Base-by-base conservation (phyloP, 2,329 filamentous ascomycete species). In the Aspergillus sp. region DNA sequence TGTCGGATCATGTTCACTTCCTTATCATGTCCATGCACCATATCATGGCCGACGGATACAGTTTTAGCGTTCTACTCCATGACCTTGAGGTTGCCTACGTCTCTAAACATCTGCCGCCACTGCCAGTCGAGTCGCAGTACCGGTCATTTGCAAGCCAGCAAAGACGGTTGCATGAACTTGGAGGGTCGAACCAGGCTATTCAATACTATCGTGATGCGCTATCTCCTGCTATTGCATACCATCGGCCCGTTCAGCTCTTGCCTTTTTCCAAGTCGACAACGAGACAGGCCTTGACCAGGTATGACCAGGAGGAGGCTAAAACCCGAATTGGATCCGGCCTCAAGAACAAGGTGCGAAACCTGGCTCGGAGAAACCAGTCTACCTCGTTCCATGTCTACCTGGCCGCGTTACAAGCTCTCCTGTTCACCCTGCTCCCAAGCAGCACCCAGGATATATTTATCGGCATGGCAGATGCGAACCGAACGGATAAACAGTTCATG, bases 371-470 rank as follows among this genome's bases (percentile, higher is more conserved):
- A 3, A 29, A 39, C 36, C 57, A 62, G 39, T 54, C 60, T 0
- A 73, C 70, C 0, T 51, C 63, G 0, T 78, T 77, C 51, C 73
- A 78, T 43, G 65, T 77, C 49, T 70, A 72, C 50, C 58, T 78
- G 3, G 64, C 73, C 0, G 59, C 61, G 0, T 65, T 73, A 46
- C 53, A 67, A n/a, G 55, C 61, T 0, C 42, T 75, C 9, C 58
- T 76, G 0, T 61, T 59, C 7, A 52, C 58, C 5, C 66, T 66
- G 27, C 48, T 59, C 0, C 19, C 19, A 19, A 19, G 19, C 19
- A 12, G 12, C 35, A 12, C n/a, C 3, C 2, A 38, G 7, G 10
- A 12, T 6, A 26, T 38, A 6, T 12, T 8, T 6, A 38, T 38
- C 4, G 35, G 35, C 9, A 3, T 38, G 2, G 7, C 19, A 0